phyloP scores from a whole-genome alignment of 163 green algal species.

The Chlorella variabilis region DNA sequence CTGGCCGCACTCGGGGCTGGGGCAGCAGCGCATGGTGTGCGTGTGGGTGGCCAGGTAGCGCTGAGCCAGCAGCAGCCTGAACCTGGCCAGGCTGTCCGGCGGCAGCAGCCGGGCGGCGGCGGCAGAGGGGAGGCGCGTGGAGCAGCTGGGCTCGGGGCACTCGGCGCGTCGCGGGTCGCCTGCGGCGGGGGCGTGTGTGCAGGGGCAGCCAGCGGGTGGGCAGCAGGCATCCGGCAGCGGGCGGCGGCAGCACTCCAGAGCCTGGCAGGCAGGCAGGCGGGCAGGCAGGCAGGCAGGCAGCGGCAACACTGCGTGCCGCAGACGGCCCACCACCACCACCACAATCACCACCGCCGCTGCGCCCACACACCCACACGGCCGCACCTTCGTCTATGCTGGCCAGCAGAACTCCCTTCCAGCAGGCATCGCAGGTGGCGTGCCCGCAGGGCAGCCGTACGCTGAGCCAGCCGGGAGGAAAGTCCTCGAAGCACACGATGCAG shows the following conservation, averaged over 20 bases:
- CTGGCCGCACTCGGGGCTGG: not conserved
- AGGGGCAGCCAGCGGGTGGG: too few relatives aligned
- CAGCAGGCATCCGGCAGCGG: too few relatives aligned
- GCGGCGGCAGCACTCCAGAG: too few relatives aligned
- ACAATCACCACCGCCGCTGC: too few relatives aligned
- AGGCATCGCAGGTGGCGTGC: constrained; percentile 41
- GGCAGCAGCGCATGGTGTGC: constrained; percentile 23
- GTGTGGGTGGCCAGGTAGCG: constrained; percentile 2
- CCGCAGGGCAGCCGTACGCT: constrained; percentile 11
- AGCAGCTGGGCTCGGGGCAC: constrained; percentile 34
- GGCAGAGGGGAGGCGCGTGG: not conserved
- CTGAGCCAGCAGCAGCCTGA: constrained; percentile 10
- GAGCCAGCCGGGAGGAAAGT: not conserved
- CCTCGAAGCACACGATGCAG: constrained; percentile 42
- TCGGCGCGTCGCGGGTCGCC: not conserved
- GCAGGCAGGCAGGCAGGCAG: too few relatives aligned
- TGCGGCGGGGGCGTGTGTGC: too few relatives aligned
- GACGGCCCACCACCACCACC: too few relatives aligned
- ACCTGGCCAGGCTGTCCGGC: not conserved
- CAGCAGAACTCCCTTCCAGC: constrained; percentile 41
- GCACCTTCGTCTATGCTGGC: constrained; percentile 31
- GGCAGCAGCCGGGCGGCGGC: constrained; percentile 14
- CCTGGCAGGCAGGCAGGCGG: too few relatives aligned
- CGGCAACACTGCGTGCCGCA: too few relatives aligned
- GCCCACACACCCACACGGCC: too few relatives aligned